These are phyloP conservation scores for Astrothelium subdiscretum DNA, from an alignment of 495 filamentous ascomycete species.

Conservation along the genomic window DNA sequence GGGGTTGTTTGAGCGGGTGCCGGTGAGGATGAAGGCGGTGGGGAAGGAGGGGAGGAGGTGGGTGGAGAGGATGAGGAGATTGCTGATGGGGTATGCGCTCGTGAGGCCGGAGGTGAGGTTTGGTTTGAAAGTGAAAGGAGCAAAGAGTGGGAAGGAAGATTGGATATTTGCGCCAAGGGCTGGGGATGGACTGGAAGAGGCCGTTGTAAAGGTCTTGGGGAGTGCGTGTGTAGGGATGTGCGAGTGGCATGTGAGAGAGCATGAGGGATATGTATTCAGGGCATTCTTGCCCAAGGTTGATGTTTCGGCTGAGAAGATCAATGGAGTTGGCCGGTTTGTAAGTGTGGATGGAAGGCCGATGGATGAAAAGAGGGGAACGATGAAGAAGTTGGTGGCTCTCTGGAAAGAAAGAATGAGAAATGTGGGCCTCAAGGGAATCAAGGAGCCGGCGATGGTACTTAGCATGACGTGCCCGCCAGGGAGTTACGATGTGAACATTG, in stretches of 20 bases:
- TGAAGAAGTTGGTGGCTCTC: slow-evolving; percentile 51
- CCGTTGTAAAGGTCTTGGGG: slow-evolving; percentile 60
- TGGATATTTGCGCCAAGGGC: slow-evolving; percentile 62
- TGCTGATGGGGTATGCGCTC: slow-evolving; percentile 66
- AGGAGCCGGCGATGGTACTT: slow-evolving; percentile 62
- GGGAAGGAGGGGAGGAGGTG: slow-evolving; percentile 51
- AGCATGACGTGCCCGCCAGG: slow-evolving; percentile 58
- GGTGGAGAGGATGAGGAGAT: slow-evolving; percentile 49
- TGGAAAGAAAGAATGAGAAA: slow-evolving; percentile 39
- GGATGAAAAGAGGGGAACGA: slow-evolving; percentile 46
- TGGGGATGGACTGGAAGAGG: slow-evolving; percentile 45
- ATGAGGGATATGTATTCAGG: slow-evolving; percentile 35
- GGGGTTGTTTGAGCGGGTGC: slow-evolving; percentile 56
- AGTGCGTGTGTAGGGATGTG: slow-evolving; percentile 49
- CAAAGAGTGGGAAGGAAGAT: slow-evolving; percentile 45
- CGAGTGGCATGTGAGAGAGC: slow-evolving; percentile 26
- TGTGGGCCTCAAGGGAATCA: slow-evolving; percentile 15
- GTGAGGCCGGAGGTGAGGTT: slow-evolving; percentile 54
- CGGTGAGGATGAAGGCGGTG: slow-evolving; percentile 60
- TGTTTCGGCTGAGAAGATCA: slow-evolving; percentile 43
- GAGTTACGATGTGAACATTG: slow-evolving; percentile 80
- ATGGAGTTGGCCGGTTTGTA: slow-evolving; percentile 49
- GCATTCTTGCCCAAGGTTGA: slow-evolving; percentile 47
- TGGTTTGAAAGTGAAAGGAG: slow-evolving; percentile 53
- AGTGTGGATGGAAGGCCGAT: slow-evolving; percentile 73